These are phyloP conservation scores for Xylaria sp. DNA, from an alignment of 2,329 filamentous ascomycete species.

Conservation along the genomic window DNA sequence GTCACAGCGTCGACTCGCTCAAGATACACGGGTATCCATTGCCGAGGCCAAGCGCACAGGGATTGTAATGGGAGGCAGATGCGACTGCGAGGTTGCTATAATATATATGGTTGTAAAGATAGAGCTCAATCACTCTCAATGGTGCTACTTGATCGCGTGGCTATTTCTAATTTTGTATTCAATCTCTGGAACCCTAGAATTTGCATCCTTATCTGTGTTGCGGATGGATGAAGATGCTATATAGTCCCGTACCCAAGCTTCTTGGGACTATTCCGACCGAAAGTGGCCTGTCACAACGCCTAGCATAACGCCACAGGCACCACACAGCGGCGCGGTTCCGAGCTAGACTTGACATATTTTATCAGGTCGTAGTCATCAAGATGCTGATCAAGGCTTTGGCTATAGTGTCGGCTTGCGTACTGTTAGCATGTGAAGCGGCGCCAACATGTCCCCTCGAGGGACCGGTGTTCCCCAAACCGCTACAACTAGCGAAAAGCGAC, in stretches of 20 bases:
- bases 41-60: not conserved
- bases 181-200: not conserved
- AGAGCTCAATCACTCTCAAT: not conserved
- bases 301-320: not conserved
- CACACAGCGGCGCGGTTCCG: not conserved
- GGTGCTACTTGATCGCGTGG: not conserved
- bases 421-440: constrained; percentile 19
- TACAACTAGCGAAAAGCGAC: constrained; percentile 29
- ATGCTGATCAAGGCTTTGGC: constrained; percentile 17
- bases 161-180: not conserved
- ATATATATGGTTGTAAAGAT: not conserved
- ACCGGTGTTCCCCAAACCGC: constrained; percentile 37
- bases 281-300: not conserved
- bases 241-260: not conserved
- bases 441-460: constrained; percentile 39
- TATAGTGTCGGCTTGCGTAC: constrained; percentile 17
- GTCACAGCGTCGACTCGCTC: not conserved
- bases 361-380: not conserved
- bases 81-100: not conserved
- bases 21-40: not conserved
- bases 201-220: not conserved
- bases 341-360: not conserved
- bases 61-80: not conserved
- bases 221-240: not conserved
- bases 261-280: no score